phyloP scores from a whole-genome alignment of 495 filamentous ascomycete species.

The Wilcoxina mikolae region DNA sequence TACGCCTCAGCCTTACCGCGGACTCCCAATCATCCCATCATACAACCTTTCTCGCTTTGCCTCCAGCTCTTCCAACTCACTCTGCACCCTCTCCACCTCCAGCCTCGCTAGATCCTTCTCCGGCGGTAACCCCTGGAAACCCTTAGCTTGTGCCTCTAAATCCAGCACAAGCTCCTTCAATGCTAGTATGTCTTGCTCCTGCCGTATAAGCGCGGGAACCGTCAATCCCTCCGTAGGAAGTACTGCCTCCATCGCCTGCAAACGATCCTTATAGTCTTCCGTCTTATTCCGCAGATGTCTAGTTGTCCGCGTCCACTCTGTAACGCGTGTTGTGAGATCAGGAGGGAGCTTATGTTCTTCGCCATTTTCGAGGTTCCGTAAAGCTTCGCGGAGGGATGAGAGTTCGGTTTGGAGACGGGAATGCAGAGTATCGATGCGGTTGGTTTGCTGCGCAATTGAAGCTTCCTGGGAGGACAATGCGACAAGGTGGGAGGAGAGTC shows the following conservation, averaged over 20 bases:
- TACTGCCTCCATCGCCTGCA: conserved; percentile 33
- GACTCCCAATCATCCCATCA: conserved; percentile 35
- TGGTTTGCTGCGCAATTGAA: conserved; percentile 15
- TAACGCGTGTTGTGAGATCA: conserved; percentile 35
- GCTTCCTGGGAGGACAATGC: conserved; percentile 20
- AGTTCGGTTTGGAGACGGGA: conserved; percentile 30
- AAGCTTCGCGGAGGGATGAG: conserved; percentile 28
- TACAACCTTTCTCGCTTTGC: conserved; percentile 53
- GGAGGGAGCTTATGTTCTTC: conserved; percentile 32
- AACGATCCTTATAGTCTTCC: conserved; percentile 41
- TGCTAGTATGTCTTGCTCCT: conserved; percentile 40
- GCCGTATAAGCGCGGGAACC: conserved; percentile 38
- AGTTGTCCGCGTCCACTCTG: conserved; percentile 40
- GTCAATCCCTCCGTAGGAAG: conserved; percentile 30
- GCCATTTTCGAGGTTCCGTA: conserved; percentile 32
- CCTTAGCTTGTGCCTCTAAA: conserved; percentile 42
- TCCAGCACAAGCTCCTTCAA: conserved; percentile 39
- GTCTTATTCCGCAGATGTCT: conserved; percentile 42
- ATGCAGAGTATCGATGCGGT: conserved; percentile 17
- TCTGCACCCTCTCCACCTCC: conserved; percentile 49
- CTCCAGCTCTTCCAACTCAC: conserved; percentile 43
- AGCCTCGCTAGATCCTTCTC: conserved; percentile 50
- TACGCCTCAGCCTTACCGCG: not conserved
- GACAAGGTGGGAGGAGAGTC: conserved; percentile 18
- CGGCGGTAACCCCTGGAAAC: conserved; percentile 54